Base-by-base conservation (phyloP, 1,284 basidiomycete genomes). In the Athelia sp. region DNA sequence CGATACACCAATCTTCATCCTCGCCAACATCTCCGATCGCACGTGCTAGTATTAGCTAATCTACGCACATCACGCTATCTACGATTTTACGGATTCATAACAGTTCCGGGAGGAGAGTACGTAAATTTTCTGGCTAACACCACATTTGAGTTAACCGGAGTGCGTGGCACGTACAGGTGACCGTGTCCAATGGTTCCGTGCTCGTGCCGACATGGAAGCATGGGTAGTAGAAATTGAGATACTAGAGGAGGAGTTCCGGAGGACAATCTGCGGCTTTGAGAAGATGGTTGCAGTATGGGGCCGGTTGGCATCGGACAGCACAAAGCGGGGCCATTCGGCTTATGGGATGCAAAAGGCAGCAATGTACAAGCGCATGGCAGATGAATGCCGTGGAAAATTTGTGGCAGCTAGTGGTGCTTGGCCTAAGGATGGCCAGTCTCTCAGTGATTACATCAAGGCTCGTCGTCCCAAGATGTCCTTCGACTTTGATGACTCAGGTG, bases 211-310 rank as follows among this genome's bases (percentile, higher is more conserved):
- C 24, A 15, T 26, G 19, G 46, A 49, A 23, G 23, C 47, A 15
- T 50, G 49, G 49, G 15, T 21, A 4, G 49, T 49, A 26, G 49
- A 50, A 17, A 31, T 50, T 32, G 45, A 50, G 18, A 47, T 47
- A 4, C 17, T 50, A 8, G 45, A 50, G 23, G 46, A 31, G 22
- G 47, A 51, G 46, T 48, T 49, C 19, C 17, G 21, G 9, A 17
- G 50, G 6, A 48, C 46, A n/a, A 49, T 23, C 13, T 17, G n/a
- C 3, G 34, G 32, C 3, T 49, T 23, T 18, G n/a, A 48, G 15
- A 21, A 15, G 11, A 51, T 51, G 50, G 21, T 4, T 13, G 9
- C 42, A 9, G 34, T 48, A n/a, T 40, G 36, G 36, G 19, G 9
- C 8, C 19, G 9, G 9, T 21, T 40, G 36, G 36, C 36, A 9